Evolutionary conservation across 1,284 basidiomycete genomes (phyloP).

Genomic region (Marasmius tenuissimus): DNA sequence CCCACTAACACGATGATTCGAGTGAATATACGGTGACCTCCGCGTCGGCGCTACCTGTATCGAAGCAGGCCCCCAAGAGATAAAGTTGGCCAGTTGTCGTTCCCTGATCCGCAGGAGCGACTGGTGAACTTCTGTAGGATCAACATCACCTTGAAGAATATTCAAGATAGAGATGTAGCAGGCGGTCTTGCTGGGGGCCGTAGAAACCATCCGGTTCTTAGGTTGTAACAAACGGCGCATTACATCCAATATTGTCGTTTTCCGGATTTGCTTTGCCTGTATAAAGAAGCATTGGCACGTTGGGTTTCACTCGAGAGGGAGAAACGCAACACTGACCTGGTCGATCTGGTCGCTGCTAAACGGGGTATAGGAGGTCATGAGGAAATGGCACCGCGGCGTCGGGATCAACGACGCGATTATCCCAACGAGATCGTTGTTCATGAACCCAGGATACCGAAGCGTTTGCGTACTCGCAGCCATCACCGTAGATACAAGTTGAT

Average conservation of each 20-base stretch:
- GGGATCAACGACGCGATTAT: conserved; percentile 98
- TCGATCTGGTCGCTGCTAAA: conserved; percentile 97
- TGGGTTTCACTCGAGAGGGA: not conserved
- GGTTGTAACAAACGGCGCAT: conserved; percentile 98
- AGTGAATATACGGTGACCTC: conserved; percentile 85
- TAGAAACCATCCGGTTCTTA: conserved; percentile 99
- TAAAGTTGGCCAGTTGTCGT: conserved; percentile 95
- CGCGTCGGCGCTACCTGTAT: conserved; percentile 97
- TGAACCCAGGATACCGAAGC: conserved; percentile 96
- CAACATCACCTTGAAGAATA: conserved; percentile 98
- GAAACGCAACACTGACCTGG: conserved; percentile 54
- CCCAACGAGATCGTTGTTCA: conserved; percentile 99
- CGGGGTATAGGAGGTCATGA: conserved; percentile 99
- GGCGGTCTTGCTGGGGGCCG: conserved; percentile 84
- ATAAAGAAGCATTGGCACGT: conserved; percentile 6
- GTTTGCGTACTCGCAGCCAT: conserved; percentile 98
- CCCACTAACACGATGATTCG: conserved; percentile 92
- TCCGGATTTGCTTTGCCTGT: conserved; percentile 84
- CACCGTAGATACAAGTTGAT: conserved; percentile 92
- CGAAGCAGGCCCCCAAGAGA: conserved; percentile 98
- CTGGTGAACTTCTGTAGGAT: conserved; percentile 98
- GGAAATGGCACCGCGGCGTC: conserved; percentile 98
- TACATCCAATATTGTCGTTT: conserved; percentile 96
- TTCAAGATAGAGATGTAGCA: conserved; percentile 99
- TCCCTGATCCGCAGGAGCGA: conserved; percentile 95